Conservation (phyloP, 2,329 filamentous ascomycete genomes). For the Ceratocystis harringtonii region DNA sequence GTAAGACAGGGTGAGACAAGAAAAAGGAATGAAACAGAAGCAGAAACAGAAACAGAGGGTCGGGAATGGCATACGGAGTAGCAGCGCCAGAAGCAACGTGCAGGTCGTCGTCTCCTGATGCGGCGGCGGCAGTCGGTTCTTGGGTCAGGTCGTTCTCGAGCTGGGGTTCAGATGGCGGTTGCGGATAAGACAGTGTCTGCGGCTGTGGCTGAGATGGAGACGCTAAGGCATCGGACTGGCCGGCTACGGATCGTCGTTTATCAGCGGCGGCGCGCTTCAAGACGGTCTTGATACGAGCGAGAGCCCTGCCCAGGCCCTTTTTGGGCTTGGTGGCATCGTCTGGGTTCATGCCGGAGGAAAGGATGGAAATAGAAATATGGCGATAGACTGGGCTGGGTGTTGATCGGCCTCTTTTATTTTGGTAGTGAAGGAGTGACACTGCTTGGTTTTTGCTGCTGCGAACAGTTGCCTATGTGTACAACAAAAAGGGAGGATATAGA, state of each 20-base stretch:
- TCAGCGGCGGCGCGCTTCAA: conserved; percentile 29
- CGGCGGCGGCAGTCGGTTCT: not conserved
- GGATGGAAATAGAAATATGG: not conserved
- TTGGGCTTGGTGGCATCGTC: conserved; percentile 26
- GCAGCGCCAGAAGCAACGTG: not conserved
- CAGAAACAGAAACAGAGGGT: not conserved
- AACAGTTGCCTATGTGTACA: too few species aligned
- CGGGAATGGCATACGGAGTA: not conserved
- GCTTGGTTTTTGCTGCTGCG: too few species aligned
- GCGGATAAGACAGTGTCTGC: not conserved
- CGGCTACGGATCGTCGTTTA: not conserved
- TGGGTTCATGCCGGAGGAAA: not conserved
- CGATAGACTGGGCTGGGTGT: not conserved
- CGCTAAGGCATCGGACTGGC: not conserved
- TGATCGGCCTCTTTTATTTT: too few species aligned
- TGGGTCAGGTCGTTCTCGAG: too few species aligned
- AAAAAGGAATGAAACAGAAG: not conserved
- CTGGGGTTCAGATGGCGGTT: not conserved
- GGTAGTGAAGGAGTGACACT: too few species aligned
- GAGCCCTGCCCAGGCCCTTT: conserved; percentile 33
- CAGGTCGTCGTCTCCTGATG: not conserved
- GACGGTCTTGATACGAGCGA: conserved; percentile 36
- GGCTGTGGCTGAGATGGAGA: not conserved
- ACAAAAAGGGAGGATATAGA: too few species aligned
- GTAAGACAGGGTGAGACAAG: not conserved